A percentile compares a stretch with the other conserved stretches of the same genome.
phyloP scores from a whole-genome alignment of 2,329 filamentous ascomycete genomes.

The Penicillium olsonii region DNA sequence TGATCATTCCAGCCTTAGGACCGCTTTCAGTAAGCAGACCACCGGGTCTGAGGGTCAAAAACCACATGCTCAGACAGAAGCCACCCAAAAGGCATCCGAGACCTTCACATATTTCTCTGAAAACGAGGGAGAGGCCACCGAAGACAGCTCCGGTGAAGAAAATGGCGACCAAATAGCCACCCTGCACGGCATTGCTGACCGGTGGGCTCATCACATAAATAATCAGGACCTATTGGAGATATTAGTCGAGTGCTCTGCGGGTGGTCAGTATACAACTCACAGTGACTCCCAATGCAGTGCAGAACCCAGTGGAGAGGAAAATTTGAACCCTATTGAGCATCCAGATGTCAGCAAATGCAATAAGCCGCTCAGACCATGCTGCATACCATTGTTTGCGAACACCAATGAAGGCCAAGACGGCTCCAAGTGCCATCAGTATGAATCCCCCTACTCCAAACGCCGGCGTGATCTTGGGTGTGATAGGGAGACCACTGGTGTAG shows the following conservation, averaged over 20 bases:
- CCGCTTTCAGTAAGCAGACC: conserved; percentile 67
- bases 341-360: conserved; percentile 9
- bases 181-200: conserved; percentile 73
- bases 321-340: conserved; percentile 61
- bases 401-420: conserved; percentile 71
- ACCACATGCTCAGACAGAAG: conserved; percentile 87
- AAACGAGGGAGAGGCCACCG: conserved; percentile 73
- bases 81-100: conserved; percentile 86
- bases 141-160: conserved; percentile 72
- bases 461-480: conserved; percentile 74
- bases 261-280: conserved; percentile 37
- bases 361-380: neutral
- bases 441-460: conserved; percentile 77
- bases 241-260: neutral
- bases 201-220: conserved; percentile 85
- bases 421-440: conserved; percentile 72
- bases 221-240: conserved; percentile 64
- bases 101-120: conserved; percentile 79
- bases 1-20: conserved; percentile 74
- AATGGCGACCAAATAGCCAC: conserved; percentile 79
- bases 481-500: conserved; percentile 57
- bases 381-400: conserved; percentile 72
- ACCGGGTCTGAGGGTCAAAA: conserved; percentile 74
- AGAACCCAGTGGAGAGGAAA: conserved; percentile 75
- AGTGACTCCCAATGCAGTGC: conserved; percentile 71